Conservation (phyloP, 495 filamentous ascomycete genomes). For the Penicillium desertorum region DNA sequence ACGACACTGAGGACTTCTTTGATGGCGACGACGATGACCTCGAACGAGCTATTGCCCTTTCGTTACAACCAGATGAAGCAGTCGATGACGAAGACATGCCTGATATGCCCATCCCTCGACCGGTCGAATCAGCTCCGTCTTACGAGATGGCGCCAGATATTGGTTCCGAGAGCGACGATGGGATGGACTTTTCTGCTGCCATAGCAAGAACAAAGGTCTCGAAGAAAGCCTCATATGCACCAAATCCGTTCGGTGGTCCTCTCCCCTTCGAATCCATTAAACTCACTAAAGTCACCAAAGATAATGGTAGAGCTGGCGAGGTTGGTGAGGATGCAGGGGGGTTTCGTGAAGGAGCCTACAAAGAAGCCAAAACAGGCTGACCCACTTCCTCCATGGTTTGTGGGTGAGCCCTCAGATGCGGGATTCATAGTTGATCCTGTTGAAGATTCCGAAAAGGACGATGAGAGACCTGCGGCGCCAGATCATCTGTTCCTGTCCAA, state of each 20-base stretch:
- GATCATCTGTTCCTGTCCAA: constrained; percentile 42
- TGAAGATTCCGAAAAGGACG: constrained; percentile 24
- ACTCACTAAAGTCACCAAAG: constrained; percentile 50
- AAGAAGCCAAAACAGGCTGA: constrained; percentile 52
- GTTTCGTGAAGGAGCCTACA: constrained; percentile 58
- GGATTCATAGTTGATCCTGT: constrained; percentile 40
- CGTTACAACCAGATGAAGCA: constrained; percentile 48
- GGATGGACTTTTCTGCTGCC: constrained; percentile 46
- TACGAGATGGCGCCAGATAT: constrained; percentile 18
- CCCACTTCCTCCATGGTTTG: constrained; percentile 87
- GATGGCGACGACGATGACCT: constrained; percentile 67
- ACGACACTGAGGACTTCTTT: constrained; percentile 43
- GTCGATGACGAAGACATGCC: constrained; percentile 35
- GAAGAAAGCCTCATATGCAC: constrained; percentile 24
- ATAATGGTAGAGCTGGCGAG: constrained; percentile 14
- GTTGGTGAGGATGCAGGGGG: constrained; percentile 63
- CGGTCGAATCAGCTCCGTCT: constrained; percentile 16
- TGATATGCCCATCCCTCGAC: constrained; percentile 36
- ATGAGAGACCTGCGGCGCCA: constrained; percentile 28
- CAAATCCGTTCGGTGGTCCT: constrained; percentile 62
- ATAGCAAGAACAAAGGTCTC: constrained; percentile 42
- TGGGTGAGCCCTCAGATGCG: constrained; percentile 29
- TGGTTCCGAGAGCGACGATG: constrained; percentile 40
- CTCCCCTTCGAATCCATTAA: constrained; percentile 87
- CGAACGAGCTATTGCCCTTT: constrained; percentile 78